Evolutionary conservation across 495 filamentous ascomycete genomes (phyloP).

Genomic region (Tuber brumale): DNA sequence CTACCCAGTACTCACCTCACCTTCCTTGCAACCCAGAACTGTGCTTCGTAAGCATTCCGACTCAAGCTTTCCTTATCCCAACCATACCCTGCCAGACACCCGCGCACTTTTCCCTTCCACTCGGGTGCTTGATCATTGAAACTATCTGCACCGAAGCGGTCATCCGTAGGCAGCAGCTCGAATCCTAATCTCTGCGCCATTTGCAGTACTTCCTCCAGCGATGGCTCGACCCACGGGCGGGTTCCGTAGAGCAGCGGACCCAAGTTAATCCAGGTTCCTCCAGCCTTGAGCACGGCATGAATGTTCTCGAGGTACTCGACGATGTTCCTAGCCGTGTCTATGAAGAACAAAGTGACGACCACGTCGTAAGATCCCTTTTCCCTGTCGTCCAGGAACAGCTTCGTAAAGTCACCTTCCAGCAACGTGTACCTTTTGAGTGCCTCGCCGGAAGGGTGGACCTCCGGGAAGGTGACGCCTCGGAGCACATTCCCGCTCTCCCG

Average conservation of each 20-base stretch:
- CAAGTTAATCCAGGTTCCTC: conserved; percentile 80
- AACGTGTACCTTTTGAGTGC: conserved; percentile 32
- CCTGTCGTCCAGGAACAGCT: conserved; percentile 34
- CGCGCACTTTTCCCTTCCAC: conserved; percentile 47
- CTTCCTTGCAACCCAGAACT: conserved; percentile 81
- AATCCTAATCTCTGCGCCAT: conserved; percentile 75
- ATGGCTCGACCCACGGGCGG: conserved; percentile 60
- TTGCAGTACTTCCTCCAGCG: conserved; percentile 74
- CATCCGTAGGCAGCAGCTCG: conserved; percentile 51
- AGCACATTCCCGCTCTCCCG: conserved; percentile 45
- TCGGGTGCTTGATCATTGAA: conserved; percentile 44
- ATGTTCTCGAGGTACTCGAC: conserved; percentile 83
- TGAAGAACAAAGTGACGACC: conserved; percentile 86
- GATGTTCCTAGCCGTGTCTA: conserved; percentile 91
- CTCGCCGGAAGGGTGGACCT: conserved; percentile 16
- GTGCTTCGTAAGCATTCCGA: conserved; percentile 67
- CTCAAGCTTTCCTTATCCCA: conserved; percentile 78
- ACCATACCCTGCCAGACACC: conserved; percentile 67
- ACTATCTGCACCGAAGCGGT: conserved; percentile 36
- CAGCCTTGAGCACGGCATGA: conserved; percentile 64
- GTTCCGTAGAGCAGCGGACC: conserved; percentile 70
- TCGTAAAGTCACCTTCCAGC: conserved; percentile 49
- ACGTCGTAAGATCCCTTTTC: conserved; percentile 64
- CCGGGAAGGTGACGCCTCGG: conserved; percentile 45
- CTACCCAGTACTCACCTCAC: neutral